phyloP scores from a whole-genome alignment of 768 basidiomycete species.

The Gelatoporia subvermispora region DNA sequence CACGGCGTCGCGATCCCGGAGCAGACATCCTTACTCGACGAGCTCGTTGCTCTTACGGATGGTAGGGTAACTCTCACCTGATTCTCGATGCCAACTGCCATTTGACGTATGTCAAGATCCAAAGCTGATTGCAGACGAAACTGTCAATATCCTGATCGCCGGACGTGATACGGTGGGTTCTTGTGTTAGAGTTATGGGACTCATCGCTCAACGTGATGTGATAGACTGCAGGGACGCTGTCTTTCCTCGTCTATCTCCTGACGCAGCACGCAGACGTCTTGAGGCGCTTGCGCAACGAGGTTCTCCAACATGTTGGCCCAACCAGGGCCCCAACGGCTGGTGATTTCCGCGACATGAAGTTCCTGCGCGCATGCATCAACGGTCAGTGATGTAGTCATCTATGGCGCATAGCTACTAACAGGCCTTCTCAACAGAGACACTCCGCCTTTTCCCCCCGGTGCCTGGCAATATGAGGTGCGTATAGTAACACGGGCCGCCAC shows the following conservation, averaged over 20 bases:
- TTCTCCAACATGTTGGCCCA: constrained; percentile 25
- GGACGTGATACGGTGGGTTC: constrained; percentile 20
- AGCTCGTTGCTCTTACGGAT: not conserved
- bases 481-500: not conserved
- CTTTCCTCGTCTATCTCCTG: constrained; percentile 29
- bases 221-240: constrained; percentile 29
- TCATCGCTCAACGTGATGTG: not conserved
- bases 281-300: constrained; percentile 27
- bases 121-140: constrained; percentile 18
- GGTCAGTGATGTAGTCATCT: constrained; percentile 22
- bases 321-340: constrained; percentile 24
- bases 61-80: not conserved
- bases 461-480: constrained; percentile 27
- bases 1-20: not conserved
- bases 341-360: constrained; percentile 30
- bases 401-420: no score
- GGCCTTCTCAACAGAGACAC: constrained; percentile 23
- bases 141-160: constrained; percentile 26
- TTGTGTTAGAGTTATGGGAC: constrained; percentile 7
- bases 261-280: constrained; percentile 26
- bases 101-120: constrained; percentile 21
- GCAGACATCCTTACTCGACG: not conserved
- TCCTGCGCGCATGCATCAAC: constrained; percentile 31
- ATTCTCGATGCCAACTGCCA: not conserved
- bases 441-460: constrained; percentile 30